Percentiles rank a stretch among this genome's conserved stretches.
Evolutionary conservation across 257 asterid species (phyloP).

Genomic region (Solanum gracilifrons): DNA sequence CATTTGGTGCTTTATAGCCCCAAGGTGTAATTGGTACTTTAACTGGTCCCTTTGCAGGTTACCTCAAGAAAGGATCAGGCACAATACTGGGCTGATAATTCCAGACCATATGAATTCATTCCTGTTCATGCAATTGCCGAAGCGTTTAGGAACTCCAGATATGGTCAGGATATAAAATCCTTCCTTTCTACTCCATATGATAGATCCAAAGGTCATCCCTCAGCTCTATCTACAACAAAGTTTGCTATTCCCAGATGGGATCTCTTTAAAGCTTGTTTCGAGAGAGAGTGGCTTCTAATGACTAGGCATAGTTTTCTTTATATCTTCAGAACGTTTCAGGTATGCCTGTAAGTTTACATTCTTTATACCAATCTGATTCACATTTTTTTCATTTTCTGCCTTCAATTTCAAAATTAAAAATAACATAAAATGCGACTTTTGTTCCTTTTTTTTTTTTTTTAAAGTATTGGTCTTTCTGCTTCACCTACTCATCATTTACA

Average conservation of each 20-base stretch:
- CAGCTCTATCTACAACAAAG: constrained; percentile 55
- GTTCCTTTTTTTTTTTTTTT: neutral
- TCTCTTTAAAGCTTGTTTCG: constrained; percentile 69
- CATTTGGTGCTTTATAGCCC: neutral
- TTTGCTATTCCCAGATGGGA: constrained; percentile 56
- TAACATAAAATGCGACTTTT: neutral
- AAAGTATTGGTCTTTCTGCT: neutral
- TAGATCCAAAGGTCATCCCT: constrained; percentile 48
- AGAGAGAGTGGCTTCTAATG: constrained; percentile 68
- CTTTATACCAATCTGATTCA: neutral
- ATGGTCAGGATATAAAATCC: constrained; percentile 36
- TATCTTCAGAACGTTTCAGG: constrained; percentile 75
- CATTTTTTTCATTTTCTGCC: neutral
- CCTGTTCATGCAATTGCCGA: constrained; percentile 68
- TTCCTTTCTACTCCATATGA: constrained; percentile 44
- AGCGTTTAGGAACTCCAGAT: constrained; percentile 47
- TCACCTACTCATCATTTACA: neutral
- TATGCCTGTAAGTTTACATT: constrained; percentile 11
- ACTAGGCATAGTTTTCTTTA: constrained; percentile 63
- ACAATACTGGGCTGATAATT: constrained; percentile 76
- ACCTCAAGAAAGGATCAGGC: constrained; percentile 81
- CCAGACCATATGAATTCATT: constrained; percentile 57
- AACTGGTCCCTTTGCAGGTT: constrained; percentile 28
- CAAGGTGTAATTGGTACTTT: neutral
- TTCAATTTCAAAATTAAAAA: neutral